Evolutionary conservation across 495 filamentous ascomycete species (phyloP).

Genomic region (Penicillium soppii): DNA sequence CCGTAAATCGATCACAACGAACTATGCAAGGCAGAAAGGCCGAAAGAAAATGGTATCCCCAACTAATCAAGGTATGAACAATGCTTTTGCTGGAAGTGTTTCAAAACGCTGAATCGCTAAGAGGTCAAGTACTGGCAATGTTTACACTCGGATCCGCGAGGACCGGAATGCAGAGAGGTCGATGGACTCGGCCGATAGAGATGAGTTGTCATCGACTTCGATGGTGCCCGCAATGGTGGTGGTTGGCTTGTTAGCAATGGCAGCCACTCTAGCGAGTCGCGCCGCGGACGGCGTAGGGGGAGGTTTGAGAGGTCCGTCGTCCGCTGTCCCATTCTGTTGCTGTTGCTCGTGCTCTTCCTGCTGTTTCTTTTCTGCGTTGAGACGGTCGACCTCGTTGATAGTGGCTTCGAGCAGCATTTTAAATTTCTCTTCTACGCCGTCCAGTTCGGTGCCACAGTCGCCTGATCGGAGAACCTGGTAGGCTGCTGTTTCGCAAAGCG

Average conservation of each 20-base stretch:
- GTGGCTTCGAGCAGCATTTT: constrained; percentile 40
- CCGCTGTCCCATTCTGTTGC: constrained; percentile 15
- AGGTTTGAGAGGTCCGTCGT: constrained; percentile 16
- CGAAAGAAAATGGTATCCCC: constrained; percentile 11
- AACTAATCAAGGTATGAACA: constrained; percentile 12
- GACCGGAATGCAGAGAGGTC: constrained; percentile 45
- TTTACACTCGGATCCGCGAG: constrained; percentile 29
- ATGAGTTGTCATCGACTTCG: constrained; percentile 44
- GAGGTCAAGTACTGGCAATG: constrained; percentile 1
- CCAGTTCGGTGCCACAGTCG: constrained; percentile 72
- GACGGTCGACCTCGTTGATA: constrained; percentile 38
- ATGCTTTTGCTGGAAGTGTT: constrained; percentile 21
- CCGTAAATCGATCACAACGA: background rate
- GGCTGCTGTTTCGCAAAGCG: constrained; percentile 78
- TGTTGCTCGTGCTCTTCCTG: constrained; percentile 17
- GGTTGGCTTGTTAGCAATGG: constrained; percentile 15
- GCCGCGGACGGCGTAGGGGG: constrained; percentile 19
- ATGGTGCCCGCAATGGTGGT: constrained; percentile 25
- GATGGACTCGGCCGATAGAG: constrained; percentile 37
- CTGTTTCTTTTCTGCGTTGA: constrained; percentile 36
- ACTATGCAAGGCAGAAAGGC: constrained; percentile 2
- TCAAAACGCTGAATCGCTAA: constrained; percentile 27
- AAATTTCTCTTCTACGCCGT: constrained; percentile 61
- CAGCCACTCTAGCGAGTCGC: constrained; percentile 20
- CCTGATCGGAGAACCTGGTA: constrained; percentile 85